Evolutionary conservation across 352 stramenopile genomes (phyloP).

Genomic region (Phytophthora aleatoria): DNA sequence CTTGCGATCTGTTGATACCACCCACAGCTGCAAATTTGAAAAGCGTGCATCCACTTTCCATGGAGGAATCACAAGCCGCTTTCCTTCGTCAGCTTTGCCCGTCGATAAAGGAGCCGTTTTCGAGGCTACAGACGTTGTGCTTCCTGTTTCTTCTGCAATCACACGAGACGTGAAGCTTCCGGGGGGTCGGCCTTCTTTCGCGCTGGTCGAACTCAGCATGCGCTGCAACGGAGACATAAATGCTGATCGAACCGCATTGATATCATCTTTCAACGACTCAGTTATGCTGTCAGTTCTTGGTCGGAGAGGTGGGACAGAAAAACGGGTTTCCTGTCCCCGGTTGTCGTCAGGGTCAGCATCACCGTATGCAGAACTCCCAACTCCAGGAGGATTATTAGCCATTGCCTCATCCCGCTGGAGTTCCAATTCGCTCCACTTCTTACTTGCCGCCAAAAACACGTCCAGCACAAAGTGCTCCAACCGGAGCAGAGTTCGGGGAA

Average conservation of each 20-base stretch:
- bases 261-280: slow-evolving; percentile 54
- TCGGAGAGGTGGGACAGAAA: slow-evolving; percentile 33
- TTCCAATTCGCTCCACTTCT: slow-evolving; percentile 48
- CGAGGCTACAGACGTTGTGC: slow-evolving; percentile 9
- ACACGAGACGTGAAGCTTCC: slow-evolving; percentile 33
- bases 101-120: slow-evolving; percentile 9
- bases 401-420: slow-evolving; percentile 43
- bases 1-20: slow-evolving; percentile 69
- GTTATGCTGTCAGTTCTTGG: slow-evolving; percentile 60
- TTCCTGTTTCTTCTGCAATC: slow-evolving; percentile 36
- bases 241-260: slow-evolving; percentile 35
- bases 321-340: slow-evolving; percentile 34
- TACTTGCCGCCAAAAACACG: slow-evolving; percentile 49
- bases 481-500: slow-evolving; percentile 55
- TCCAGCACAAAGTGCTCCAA: slow-evolving; percentile 64
- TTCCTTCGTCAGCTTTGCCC: slow-evolving; percentile 8
- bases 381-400: slow-evolving; percentile 29
- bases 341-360: slow-evolving; percentile 37
- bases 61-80: slow-evolving; percentile 18
- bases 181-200: slow-evolving; percentile 30
- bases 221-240: slow-evolving; percentile 52
- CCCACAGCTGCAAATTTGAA: slow-evolving; percentile 63
- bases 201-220: slow-evolving; percentile 43
- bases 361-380: slow-evolving; percentile 33
- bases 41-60: slow-evolving; percentile 57